A percentile compares a stretch with the other conserved stretches of the same genome.
Evolutionary conservation across 2,329 filamentous ascomycete genomes (phyloP).

Genomic region (Trichoderma sp.): DNA sequence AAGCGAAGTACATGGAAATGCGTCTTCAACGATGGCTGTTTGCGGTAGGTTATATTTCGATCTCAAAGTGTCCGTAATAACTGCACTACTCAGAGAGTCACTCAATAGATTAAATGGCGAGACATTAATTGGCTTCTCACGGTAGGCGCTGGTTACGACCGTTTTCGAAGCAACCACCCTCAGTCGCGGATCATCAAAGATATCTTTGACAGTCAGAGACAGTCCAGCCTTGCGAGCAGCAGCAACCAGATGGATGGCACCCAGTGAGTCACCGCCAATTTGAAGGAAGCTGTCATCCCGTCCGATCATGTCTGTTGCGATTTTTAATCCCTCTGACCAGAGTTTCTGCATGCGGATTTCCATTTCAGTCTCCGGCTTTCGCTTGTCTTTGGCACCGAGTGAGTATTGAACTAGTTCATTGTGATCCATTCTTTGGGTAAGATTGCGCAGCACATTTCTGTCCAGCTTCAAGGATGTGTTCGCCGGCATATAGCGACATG

Average conservation of each 20-base stretch:
- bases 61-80: not conserved
- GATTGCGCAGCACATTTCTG: not conserved
- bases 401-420: slow-evolving; percentile 9
- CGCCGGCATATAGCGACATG: slow-evolving; percentile 12
- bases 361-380: not conserved
- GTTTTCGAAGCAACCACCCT: not conserved
- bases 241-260: slow-evolving; percentile 33
- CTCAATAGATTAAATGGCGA: not conserved
- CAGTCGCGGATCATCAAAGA: slow-evolving; percentile 30
- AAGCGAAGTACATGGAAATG: slow-evolving; percentile 44
- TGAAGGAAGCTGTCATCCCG: slow-evolving; percentile 36
- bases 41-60: not conserved
- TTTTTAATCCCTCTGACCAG: slow-evolving; percentile 18
- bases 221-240: slow-evolving; percentile 1
- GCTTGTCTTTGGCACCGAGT: not conserved
- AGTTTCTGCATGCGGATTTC: slow-evolving; percentile 21
- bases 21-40: slow-evolving; percentile 26
- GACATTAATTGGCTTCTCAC: not conserved
- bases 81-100: accelerated
- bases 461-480: slow-evolving; percentile 15
- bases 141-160: not conserved
- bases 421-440: not conserved
- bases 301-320: slow-evolving; percentile 36
- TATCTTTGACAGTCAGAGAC: slow-evolving; percentile 21
- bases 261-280: slow-evolving; percentile 37